phyloP scores from a whole-genome alignment of 441 rosid species.

The Breynia disticha region DNA sequence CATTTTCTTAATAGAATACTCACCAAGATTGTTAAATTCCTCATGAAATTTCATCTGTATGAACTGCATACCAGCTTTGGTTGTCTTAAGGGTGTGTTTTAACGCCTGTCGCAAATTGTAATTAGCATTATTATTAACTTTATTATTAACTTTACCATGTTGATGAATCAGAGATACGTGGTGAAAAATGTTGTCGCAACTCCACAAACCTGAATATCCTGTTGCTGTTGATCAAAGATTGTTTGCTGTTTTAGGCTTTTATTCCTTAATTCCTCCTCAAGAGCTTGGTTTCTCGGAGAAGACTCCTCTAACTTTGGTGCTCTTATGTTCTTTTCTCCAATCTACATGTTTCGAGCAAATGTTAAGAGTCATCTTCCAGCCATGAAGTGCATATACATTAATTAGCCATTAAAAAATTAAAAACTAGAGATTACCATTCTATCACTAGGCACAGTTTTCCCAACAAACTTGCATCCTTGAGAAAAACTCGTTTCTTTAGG shows the following conservation, averaged over 20 bases:
- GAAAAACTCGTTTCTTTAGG: conserved; percentile 36
- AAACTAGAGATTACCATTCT: conserved; percentile 41
- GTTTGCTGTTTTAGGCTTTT: conserved; percentile 36
- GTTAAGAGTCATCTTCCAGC: not conserved
- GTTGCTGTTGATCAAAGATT: conserved; percentile 64
- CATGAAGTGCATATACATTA: not conserved
- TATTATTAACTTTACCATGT: conserved; percentile 8
- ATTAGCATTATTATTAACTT: conserved; percentile 6
- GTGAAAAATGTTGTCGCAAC: conserved; percentile 1
- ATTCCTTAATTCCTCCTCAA: conserved; percentile 42
- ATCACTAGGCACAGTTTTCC: conserved; percentile 34
- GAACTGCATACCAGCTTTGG: conserved; percentile 83
- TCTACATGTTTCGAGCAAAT: conserved; percentile 27
- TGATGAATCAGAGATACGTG: conserved; percentile 6
- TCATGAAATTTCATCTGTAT: conserved; percentile 80
- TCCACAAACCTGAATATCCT: conserved; percentile 49
- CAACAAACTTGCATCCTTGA: conserved; percentile 33
- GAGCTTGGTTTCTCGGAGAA: conserved; percentile 26
- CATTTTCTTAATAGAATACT: conserved; percentile 9
- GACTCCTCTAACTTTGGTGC: conserved; percentile 38
- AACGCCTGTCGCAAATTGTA: conserved; percentile 40
- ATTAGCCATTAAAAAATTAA: conserved; percentile 9
- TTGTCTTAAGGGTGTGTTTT: conserved; percentile 48
- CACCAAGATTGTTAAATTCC: conserved; percentile 80
- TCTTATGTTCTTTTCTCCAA: conserved; percentile 41